phyloP scores from a whole-genome alignment of 2,329 filamentous ascomycete species.

The Microdochium trichocladiopsis region DNA sequence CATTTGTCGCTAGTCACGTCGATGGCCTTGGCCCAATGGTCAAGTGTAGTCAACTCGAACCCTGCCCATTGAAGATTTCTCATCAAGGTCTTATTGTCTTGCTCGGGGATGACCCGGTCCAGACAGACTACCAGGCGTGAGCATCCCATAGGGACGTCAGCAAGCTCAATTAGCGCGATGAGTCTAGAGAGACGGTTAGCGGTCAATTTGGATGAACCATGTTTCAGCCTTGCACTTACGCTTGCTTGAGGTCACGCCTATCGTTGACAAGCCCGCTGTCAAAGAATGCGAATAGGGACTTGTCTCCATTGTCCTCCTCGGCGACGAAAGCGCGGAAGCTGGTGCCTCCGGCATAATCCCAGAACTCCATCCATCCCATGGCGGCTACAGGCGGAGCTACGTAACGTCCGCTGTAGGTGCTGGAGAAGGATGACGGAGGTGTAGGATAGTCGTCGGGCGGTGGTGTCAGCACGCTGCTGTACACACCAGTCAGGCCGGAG shows the following conservation, averaged over 20 bases:
- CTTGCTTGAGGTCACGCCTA: constrained; percentile 75
- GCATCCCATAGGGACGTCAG: constrained; percentile 69
- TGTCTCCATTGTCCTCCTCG: constrained; percentile 56
- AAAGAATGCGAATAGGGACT: constrained; percentile 83
- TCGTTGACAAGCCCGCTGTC: constrained; percentile 52
- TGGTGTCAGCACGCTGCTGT: constrained; percentile 32
- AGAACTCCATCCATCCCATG: constrained; percentile 67
- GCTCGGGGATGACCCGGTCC: constrained; percentile 59
- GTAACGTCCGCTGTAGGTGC: constrained; percentile 15
- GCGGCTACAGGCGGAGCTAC: constrained; percentile 25
- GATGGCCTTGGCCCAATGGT: constrained; percentile 60
- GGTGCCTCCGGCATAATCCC: constrained; percentile 78
- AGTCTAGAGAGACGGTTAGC: constrained; percentile 46
- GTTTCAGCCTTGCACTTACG: too few relatives aligned
- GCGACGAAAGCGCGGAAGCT: constrained; percentile 83
- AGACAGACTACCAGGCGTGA: constrained; percentile 73
- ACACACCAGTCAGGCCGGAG: constrained; percentile 83
- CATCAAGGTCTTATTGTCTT: constrained; percentile 60
- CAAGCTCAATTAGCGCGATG: constrained; percentile 85
- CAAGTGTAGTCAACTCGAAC: constrained; percentile 75
- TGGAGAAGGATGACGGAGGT: constrained; percentile 25
- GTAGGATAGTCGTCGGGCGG: constrained; percentile 39
- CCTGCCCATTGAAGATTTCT: constrained; percentile 91
- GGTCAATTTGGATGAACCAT: too few relatives aligned
- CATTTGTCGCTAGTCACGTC: constrained; percentile 70